These are phyloP conservation scores for Babesia gibsoni DNA, from an alignment of 169 alveolate species.

Conservation along the genomic window DNA sequence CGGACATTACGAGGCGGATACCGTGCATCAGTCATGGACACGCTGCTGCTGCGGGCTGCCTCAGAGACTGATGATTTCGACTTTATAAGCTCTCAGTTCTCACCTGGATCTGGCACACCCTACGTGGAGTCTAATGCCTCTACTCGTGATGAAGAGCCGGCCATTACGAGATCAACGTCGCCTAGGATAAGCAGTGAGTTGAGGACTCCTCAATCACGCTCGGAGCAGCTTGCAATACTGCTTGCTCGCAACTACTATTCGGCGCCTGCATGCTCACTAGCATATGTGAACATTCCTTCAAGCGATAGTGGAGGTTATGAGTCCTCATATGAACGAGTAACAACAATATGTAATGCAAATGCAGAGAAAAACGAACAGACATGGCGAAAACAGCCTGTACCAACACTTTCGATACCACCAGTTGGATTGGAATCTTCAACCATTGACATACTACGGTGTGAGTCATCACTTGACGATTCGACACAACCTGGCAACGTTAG, in stretches of 20 bases:
- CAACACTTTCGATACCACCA: too few species aligned
- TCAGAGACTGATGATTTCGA: slow-evolving; percentile 7
- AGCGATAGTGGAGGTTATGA: not conserved
- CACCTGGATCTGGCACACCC: not conserved
- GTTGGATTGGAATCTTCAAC: too few species aligned
- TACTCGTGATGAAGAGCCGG: not conserved
- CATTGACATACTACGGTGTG: not conserved
- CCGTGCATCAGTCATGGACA: slow-evolving; percentile 53
- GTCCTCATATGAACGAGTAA: not conserved
- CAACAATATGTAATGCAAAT: not conserved
- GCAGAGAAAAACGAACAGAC: too few species aligned
- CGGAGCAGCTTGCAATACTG: slow-evolving; percentile 53
- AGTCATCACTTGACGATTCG: not conserved
- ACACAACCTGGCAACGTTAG: not conserved
- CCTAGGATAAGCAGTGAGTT: not conserved
- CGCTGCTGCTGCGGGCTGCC: slow-evolving; percentile 48
- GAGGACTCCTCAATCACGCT: slow-evolving; percentile 44
- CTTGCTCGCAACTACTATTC: slow-evolving; percentile 42
- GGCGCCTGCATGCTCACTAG: slow-evolving; percentile 61
- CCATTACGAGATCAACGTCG: not conserved
- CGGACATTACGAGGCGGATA: not conserved
- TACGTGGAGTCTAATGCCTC: not conserved
- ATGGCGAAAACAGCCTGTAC: too few species aligned
- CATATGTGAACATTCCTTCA: slow-evolving; percentile 33
- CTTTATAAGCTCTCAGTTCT: not conserved